phyloP scores from a whole-genome alignment of 768 basidiomycete species.

The Boletellus ananas region DNA sequence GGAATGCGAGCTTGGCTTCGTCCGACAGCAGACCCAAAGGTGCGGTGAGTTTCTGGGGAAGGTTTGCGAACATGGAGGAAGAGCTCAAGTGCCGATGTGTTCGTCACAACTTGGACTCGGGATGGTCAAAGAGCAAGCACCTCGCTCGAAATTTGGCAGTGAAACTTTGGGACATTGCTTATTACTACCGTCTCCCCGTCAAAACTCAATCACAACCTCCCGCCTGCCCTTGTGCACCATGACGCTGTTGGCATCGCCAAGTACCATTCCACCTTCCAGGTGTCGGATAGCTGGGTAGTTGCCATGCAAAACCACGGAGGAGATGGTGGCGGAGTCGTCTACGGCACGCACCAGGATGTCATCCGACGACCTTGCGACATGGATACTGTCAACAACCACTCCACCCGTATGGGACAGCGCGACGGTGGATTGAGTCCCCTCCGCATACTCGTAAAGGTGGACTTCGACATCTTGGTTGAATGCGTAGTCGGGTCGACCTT shows the following conservation, averaged over 20 bases:
- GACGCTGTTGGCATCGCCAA: neutral
- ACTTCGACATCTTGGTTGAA: conserved; percentile 41
- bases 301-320: conserved; percentile 13
- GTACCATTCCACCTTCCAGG: conserved; percentile 8
- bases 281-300: conserved; percentile 7
- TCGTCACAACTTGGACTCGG: no score
- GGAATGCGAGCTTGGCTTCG: conserved; percentile 86
- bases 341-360: conserved; percentile 5
- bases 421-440: conserved; percentile 31
- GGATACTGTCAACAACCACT: conserved; percentile 1
- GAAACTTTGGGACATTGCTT: no score
- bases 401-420: conserved; percentile 16
- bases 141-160: no score
- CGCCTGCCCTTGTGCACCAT: neutral
- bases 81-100: neutral
- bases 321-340: conserved; percentile 7
- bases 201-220: conserved; percentile 11
- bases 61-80: conserved; percentile 56
- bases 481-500: conserved; percentile 47
- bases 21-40: conserved; percentile 80
- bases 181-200: neutral
- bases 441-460: conserved; percentile 50
- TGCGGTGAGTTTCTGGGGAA: conserved; percentile 68
- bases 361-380: conserved; percentile 10
- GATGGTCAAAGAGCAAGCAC: no score